Base-by-base conservation (phyloP, 2,329 filamentous ascomycete genomes). In the Xylaria sp. region DNA sequence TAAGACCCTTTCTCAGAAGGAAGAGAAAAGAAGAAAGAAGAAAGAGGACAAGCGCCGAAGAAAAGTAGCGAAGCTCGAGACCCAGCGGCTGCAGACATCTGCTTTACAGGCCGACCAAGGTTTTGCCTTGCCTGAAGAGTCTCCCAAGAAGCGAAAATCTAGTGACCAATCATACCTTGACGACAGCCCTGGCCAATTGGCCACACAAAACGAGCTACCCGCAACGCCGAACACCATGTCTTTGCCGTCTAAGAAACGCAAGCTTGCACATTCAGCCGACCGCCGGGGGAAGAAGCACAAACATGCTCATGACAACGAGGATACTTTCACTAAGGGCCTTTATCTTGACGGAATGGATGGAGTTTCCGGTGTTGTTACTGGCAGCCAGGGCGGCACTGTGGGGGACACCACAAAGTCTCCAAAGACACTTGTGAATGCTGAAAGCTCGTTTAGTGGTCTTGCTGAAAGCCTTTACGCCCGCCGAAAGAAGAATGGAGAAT, bases 381-480 rank as follows among this genome's bases (percentile, higher is more conserved):
- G 18, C 22, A 34, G 20, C 16, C 39, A 29, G 19, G 8, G 20
- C 21, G 2, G 34, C 6, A 13, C 37, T 11, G 11, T 16, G n/a
- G n/a, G 4, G 8, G 11, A 20, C 13, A 39, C 39, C 7, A 19
- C 17, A 22, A 24, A 16, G 49, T 46, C 19, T 24, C 24, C n/a
- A n/a, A 26, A 26, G 41, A 9, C 44, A 26, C 46, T 46, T 13
- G 13, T 13, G 7, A 22, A 51, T 34, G 17, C 34, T 13, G 26
- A 44, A 18, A 54, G 52, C 26, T 54, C 58, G 9, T 63, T 66
- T 8, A 63, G 63, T n/a, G 50, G 62, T 26, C 39, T 66, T 13
- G 65, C 62, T 2, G 55, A 66, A 44, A 60, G 62, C 13, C 52
- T 66, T 34, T 66, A 67, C 45, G 55, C 57, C 2, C 45, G 54